Evolutionary conservation across 768 basidiomycete species (phyloP).

Genomic region (Exsudoporus frostii): DNA sequence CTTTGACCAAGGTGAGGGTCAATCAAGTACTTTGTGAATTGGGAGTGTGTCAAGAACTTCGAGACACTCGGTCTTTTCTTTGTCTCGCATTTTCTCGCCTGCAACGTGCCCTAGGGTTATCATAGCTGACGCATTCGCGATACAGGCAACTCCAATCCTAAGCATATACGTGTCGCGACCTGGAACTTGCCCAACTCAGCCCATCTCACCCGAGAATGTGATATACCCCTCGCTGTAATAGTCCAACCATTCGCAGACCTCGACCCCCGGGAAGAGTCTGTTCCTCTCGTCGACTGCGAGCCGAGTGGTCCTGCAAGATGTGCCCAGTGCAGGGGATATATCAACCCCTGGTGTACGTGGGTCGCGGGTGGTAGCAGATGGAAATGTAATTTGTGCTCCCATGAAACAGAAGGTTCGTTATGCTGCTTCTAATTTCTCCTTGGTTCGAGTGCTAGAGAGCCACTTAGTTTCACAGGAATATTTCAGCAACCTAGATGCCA

Average conservation of each 20-base stretch:
- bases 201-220: constrained; percentile 75
- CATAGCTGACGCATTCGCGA: constrained; percentile 15
- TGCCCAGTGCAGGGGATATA: constrained; percentile 77
- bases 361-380: constrained; percentile 78
- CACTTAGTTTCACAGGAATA: constrained; percentile 71
- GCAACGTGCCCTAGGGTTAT: background rate
- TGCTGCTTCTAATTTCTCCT: background rate
- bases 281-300: constrained; percentile 76
- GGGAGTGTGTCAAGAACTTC: background rate
- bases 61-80: background rate
- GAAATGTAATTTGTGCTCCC: constrained; percentile 88
- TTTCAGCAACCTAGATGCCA: constrained; percentile 79
- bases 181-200: constrained; percentile 84
- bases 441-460: constrained; percentile 1
- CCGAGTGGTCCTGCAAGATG: constrained; percentile 80
- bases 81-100: background rate
- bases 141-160: constrained; percentile 85
- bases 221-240: constrained; percentile 79
- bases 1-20: constrained; percentile 78
- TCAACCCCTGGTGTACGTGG: constrained; percentile 94
- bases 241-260: constrained; percentile 89
- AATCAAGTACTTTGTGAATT: background rate
- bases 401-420: constrained; percentile 76
- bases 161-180: constrained; percentile 84
- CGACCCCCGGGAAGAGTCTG: constrained; percentile 71